These are phyloP conservation scores for Candida tibetensis DNA, from an alignment of 805 yeast species.

Conservation along the genomic window DNA sequence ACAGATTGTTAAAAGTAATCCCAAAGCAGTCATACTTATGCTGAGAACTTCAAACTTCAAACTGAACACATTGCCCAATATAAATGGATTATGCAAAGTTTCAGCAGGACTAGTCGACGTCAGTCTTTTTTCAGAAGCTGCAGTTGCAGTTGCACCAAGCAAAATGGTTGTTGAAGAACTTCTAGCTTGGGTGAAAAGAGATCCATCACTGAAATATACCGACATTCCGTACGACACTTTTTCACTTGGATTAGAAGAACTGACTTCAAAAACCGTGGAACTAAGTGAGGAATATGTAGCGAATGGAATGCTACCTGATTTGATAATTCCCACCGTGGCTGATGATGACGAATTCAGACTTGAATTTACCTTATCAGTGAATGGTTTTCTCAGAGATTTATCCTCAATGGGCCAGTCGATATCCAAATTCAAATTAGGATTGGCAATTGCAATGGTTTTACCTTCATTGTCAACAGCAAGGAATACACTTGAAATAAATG, in stretches of 20 bases:
- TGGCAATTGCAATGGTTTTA: constrained; percentile 53
- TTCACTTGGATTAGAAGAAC: background rate
- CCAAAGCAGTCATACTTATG: background rate
- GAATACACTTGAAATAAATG: constrained; percentile 52
- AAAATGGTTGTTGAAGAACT: constrained; percentile 1
- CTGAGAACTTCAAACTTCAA: background rate
- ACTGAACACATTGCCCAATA: background rate
- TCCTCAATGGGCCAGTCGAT: background rate
- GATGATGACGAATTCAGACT: background rate
- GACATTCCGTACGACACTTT: constrained; percentile 3
- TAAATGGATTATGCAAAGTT: constrained; percentile 1
- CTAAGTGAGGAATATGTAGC: constrained; percentile 33
- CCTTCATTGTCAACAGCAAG: constrained; percentile 65
- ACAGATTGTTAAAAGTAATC: constrained; percentile 2
- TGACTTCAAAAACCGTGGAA: constrained; percentile 9
- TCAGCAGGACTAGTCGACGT: background rate
- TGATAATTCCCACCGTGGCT: constrained; percentile 23
- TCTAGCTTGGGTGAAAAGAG: constrained; percentile 1
- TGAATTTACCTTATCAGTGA: background rate
- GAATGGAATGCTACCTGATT: constrained; percentile 49
- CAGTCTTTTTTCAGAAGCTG: background rate
- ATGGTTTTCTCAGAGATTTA: background rate
- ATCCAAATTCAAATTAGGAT: constrained; percentile 28
- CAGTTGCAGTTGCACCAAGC: constrained; percentile 5
- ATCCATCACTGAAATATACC: constrained; percentile 4